Evolutionary conservation across 371 early-diverging fungal species (phyloP), one percentile per base, ranked within the genome.

Genomic region (Mortierella sp.): DNA sequence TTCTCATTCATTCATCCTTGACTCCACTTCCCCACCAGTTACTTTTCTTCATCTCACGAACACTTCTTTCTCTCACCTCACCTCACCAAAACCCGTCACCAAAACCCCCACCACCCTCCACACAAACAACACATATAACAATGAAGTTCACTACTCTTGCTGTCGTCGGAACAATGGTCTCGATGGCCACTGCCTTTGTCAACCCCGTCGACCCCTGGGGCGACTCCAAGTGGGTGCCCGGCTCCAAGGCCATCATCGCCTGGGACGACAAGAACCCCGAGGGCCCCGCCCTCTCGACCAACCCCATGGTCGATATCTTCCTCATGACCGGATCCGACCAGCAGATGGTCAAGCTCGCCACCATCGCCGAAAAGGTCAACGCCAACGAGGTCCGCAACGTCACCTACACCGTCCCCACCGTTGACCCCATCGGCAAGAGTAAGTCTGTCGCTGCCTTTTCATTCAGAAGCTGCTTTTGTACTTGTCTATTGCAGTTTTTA

Each of bases 391-490:
- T 22, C 47, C 43, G 14, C 31, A 64, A 67, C 66, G 5, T 52
- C 53, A 4, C 45, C 26, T 81, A 77, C 68, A 71, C 64, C 31
- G 77, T 81, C 53, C 77, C 77, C 43, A 55, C 52, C 16, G 82
- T 81, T 45, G 24, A 41, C 22, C 82, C 82, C 43, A 74, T 77
- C 26, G 82, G 82, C 65, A 70, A 77, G 77, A 77, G 82, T 81
- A 81, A 71, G 82, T 81, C 2, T 10, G 14, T 24, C 52, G n/a
- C 13, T 58, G n/a, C 48, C n/a, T n/a, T 8, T 53, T 14, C 19
- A 6, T 19, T 24, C 19, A 22, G 43, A 24, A 47, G 39, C 29
- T 22, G n/a, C 26, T 29, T 50, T 68, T 39, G 10, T 34, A 1
- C 1, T 2, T 26, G 6, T 47, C 13, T 24, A 8, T 41, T 64